These are phyloP conservation scores for Teratosphaeria pseudoeucalypti DNA, from an alignment of 2,329 filamentous ascomycete genomes.

Conservation along the genomic window DNA sequence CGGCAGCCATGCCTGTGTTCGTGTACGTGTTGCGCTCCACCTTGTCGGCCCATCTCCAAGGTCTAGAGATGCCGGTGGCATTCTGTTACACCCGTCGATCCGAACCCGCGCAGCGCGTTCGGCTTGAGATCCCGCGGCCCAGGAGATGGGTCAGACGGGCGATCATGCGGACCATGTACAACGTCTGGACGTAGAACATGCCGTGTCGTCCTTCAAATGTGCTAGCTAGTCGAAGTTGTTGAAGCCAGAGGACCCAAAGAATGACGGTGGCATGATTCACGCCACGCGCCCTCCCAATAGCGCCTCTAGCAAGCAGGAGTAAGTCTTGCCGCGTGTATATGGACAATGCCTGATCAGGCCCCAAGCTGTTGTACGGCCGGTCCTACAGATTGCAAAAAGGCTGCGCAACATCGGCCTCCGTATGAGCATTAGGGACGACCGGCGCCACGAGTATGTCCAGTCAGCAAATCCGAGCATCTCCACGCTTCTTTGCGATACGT, in stretches of 20 bases:
- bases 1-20: constrained; percentile 13
- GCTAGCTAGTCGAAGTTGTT: background rate
- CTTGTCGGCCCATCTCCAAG: constrained; percentile 13
- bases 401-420: background rate
- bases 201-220: background rate
- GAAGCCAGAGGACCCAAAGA: background rate
- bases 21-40: background rate
- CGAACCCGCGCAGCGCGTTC: constrained; percentile 6
- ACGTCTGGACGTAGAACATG: background rate
- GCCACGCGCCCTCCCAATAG: background rate
- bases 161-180: constrained; percentile 2
- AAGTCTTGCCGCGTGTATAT: background rate
- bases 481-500: constrained; percentile 9
- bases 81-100: constrained; percentile 17
- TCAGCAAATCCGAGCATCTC: constrained; percentile 15
- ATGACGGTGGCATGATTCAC: background rate
- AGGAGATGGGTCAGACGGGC: constrained; percentile 5
- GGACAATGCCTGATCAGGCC: background rate
- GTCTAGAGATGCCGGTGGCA: constrained; percentile 4
- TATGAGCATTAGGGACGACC: background rate
- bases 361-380: background rate
- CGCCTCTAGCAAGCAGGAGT: constrained; percentile 1
- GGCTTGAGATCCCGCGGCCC: background rate
- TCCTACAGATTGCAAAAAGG: background rate
- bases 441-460: constrained; percentile 2